A percentile compares a stretch with the other conserved stretches of the same genome.
Conservation (phyloP, 164 flowering plant species). For the Pachysandra terminalis region DNA sequence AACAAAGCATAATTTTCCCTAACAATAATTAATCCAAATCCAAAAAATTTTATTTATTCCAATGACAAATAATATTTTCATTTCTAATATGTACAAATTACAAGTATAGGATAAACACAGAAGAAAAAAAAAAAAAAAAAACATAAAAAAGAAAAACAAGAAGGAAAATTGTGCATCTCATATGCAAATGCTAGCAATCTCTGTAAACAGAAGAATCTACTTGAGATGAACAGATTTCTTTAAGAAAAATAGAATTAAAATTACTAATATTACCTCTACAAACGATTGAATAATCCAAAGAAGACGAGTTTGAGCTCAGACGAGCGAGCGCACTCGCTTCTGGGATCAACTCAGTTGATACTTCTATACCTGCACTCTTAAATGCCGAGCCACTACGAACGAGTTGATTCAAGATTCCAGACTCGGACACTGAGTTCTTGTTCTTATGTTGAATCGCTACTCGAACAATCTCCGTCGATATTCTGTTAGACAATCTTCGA, state of each 20-base stretch:
- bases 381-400: conserved; percentile 31
- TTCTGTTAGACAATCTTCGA: conserved; percentile 48
- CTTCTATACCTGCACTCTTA: conserved; percentile 32
- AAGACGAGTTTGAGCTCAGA: conserved; percentile 4
- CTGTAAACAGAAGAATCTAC: conserved; percentile 47
- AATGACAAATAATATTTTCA: too few species aligned
- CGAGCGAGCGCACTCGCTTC: conserved; percentile 33
- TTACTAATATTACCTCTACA: conserved; percentile 27
- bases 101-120: too few species aligned
- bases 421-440: conserved; percentile 45
- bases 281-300: conserved; percentile 16
- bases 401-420: conserved; percentile 49
- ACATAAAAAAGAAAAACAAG: too few species aligned
- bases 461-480: conserved; percentile 62
- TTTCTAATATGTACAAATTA: too few species aligned
- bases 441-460: conserved; percentile 46
- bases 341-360: conserved; percentile 30
- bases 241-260: too few species aligned
- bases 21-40: too few species aligned
- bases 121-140: too few species aligned
- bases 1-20: too few species aligned
- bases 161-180: too few species aligned
- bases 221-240: conserved; percentile 34
- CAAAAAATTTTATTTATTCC: too few species aligned
- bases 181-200: too few species aligned